phyloP scores from a whole-genome alignment of 768 basidiomycete species.

The Obba rivulosa region DNA sequence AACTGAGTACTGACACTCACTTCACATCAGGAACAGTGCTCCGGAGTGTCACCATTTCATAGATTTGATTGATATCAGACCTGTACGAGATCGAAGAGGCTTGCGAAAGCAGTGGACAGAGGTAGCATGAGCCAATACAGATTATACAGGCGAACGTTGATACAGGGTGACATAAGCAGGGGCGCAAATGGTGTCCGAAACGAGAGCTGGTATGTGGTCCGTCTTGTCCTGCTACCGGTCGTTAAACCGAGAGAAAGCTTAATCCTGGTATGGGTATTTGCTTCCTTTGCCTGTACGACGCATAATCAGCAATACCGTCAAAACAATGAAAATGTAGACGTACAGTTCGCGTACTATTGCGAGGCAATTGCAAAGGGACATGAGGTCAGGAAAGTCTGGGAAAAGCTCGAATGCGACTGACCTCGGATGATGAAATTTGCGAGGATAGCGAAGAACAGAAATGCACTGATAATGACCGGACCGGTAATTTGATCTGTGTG shows the following conservation, averaged over 20 bases:
- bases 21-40: too few relatives aligned
- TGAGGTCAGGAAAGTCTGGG: background rate
- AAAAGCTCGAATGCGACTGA: conserved; percentile 30
- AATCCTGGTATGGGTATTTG: conserved; percentile 30
- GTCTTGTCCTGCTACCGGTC: background rate
- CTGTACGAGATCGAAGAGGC: too few relatives aligned
- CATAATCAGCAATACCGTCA: background rate
- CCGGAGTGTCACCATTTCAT: too few relatives aligned
- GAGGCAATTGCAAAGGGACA: background rate
- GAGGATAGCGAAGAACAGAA: conserved; percentile 84
- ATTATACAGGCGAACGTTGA: too few relatives aligned
- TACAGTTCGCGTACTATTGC: conserved; percentile 57
- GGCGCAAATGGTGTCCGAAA: too few relatives aligned
- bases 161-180: too few relatives aligned
- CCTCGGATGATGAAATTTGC: conserved; percentile 86
- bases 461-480: conserved; percentile 74
- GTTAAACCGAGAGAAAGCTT: conserved; percentile 8
- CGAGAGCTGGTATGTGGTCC: too few relatives aligned
- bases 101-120: too few relatives aligned
- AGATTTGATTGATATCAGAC: too few relatives aligned
- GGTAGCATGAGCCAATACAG: too few relatives aligned
- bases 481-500: conserved; percentile 71
- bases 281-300: conserved; percentile 24
- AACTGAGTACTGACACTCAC: too few relatives aligned
- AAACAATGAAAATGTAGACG: conserved; percentile 13